A percentile compares a stretch with the other conserved stretches of the same genome.
Evolutionary conservation across 805 yeast species (phyloP).

Genomic region (Komagataella pseudopastoris): DNA sequence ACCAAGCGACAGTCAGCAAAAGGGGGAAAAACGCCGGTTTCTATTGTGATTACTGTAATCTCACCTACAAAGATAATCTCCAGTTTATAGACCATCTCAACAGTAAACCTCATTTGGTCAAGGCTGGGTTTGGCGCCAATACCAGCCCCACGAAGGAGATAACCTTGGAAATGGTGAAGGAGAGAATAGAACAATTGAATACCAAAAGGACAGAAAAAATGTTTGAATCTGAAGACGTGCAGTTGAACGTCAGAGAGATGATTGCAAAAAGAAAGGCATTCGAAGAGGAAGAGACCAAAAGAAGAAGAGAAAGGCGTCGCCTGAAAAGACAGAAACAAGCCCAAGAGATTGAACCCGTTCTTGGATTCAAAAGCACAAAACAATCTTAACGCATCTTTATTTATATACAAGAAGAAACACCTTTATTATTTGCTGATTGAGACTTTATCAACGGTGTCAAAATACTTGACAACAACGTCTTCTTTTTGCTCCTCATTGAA

Average conservation of each 20-base stretch:
- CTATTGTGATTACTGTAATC: slow-evolving; percentile 66
- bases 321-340: slow-evolving; percentile 10
- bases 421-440: background rate
- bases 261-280: slow-evolving; percentile 23
- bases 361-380: slow-evolving; percentile 4
- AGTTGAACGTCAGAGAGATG: slow-evolving; percentile 24
- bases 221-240: slow-evolving; percentile 3
- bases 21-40: slow-evolving; percentile 67
- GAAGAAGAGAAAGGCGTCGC: slow-evolving; percentile 14
- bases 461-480: slow-evolving; percentile 46
- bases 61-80: slow-evolving; percentile 72
- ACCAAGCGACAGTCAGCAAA: slow-evolving; percentile 14
- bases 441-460: slow-evolving; percentile 50
- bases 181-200: slow-evolving; percentile 21
- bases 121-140: slow-evolving; percentile 17
- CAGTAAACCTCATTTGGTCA: slow-evolving; percentile 49
- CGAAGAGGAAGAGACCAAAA: slow-evolving; percentile 21
- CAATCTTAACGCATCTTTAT: background rate
- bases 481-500: slow-evolving; percentile 16
- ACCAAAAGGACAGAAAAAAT: slow-evolving; percentile 12
- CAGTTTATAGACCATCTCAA: slow-evolving; percentile 77
- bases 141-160: slow-evolving; percentile 20
- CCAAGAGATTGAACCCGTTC: slow-evolving; percentile 3
- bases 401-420: background rate
- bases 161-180: slow-evolving; percentile 33